Percentiles rank a stretch among this genome's conserved stretches.
Evolutionary conservation across 2,329 filamentous ascomycete genomes (phyloP).

Genomic region (Hymenotorrendiella dingleyae): DNA sequence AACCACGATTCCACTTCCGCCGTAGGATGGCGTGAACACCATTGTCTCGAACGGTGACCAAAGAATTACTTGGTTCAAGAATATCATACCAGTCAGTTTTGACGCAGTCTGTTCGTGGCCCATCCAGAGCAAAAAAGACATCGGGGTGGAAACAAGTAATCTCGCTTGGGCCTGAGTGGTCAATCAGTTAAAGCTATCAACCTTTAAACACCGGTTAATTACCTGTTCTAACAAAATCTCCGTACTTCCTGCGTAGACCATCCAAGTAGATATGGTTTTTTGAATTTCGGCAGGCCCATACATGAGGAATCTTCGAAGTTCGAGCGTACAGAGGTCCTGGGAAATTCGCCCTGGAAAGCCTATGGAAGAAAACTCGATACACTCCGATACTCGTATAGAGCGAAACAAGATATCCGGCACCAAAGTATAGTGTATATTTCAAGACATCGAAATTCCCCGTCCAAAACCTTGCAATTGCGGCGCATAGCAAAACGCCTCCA

Average conservation of each 20-base stretch:
- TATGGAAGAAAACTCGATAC: conserved; percentile 6
- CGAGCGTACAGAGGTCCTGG: conserved; percentile 5
- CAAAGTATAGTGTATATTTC: neutral
- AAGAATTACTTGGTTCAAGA: neutral
- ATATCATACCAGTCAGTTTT: conserved; percentile 8
- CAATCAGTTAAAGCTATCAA: too few species aligned
- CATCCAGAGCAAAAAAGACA: conserved; percentile 28
- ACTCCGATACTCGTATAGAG: conserved; percentile 5
- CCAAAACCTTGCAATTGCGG: neutral
- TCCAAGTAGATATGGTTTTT: conserved; percentile 2
- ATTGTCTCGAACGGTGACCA: conserved; percentile 1
- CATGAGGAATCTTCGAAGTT: conserved; percentile 4
- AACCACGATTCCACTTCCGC: conserved; percentile 4
- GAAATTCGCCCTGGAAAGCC: conserved; percentile 2
- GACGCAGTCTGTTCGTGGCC: conserved; percentile 2
- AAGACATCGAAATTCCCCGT: neutral
- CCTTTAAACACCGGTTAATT: too few species aligned
- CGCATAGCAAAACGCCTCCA: neutral
- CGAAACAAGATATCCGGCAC: neutral
- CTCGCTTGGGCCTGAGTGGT: conserved; percentile 3
- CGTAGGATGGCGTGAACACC: conserved; percentile 3
- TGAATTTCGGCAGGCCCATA: neutral
- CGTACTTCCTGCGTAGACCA: conserved; percentile 2
- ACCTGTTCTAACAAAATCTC: conserved; percentile 4
- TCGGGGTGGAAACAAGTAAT: conserved; percentile 32